Evolutionary conservation across 768 basidiomycete species (phyloP), one percentile per base, ranked within the genome.

Genomic region (Leccinum longicurvipes): DNA sequence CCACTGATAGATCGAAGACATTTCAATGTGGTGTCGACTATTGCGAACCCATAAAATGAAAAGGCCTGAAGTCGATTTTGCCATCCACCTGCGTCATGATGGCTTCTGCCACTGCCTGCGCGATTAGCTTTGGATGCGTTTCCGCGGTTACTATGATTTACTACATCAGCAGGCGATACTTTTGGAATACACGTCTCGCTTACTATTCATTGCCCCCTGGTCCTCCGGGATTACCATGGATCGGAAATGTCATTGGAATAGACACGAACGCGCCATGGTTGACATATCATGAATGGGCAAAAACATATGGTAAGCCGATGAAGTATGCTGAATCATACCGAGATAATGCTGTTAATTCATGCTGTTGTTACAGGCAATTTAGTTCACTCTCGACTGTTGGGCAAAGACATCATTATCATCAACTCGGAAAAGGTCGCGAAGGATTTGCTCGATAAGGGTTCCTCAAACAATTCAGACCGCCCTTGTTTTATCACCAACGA

Each of bases 341-440:
- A n/a, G n/a, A n/a, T n/a, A n/a, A n/a, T n/a, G n/a, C n/a, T n/a
- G n/a, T n/a, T n/a, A n/a, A n/a, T 19, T 41, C 39, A 41, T 9
- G 6, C 8, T 19, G 39, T n/a, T 36, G 17, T 15, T 36, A 14
- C 39, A 41, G 39, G 39, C 21, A 19, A 21, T 6, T 6, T 41
- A 8, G n/a, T 41, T n/a, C 10, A 41, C 39, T 41, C 39, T 41
- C 39, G 39, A 19, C 39, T 41, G 17, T 41, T 41, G 10, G 39
- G 39, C 39, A 41, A 19, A 19, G 58, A 64, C n/a, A 67, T 69
- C 31, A 54, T 67, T 11, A 41, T 69, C 12, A 58, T 67, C n/a
- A 69, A 64, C 28, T 69, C 64, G 1, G 67, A 69, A 25, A 57
- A 61, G 54, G 29, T 67, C 15, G 67, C 67, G 0, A 56, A 57